Percentiles rank a stretch among this genome's conserved stretches.
phyloP scores from a whole-genome alignment of 768 basidiomycete species.

The Russula foetens region DNA sequence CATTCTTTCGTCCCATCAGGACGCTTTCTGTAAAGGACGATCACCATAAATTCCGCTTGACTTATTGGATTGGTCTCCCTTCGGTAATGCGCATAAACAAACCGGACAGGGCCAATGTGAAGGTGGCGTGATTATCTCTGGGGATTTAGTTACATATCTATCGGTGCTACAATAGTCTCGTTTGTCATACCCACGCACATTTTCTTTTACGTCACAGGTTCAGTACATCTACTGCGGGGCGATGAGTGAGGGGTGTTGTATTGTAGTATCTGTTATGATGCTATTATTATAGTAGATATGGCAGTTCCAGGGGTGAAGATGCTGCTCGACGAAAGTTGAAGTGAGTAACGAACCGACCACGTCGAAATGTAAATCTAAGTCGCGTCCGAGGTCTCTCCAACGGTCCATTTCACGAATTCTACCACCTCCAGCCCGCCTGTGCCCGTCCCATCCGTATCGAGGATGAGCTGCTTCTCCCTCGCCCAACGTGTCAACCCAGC shows the following conservation, averaged over 20 bases:
- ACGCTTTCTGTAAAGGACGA: slow-evolving; percentile 56
- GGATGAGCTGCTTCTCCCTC: slow-evolving; percentile 6
- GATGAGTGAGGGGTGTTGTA: neutral
- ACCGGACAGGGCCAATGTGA: neutral
- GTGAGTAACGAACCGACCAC: no score
- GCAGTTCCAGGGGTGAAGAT: neutral
- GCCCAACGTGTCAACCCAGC: slow-evolving; percentile 16
- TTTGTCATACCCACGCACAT: neutral
- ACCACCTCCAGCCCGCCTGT: slow-evolving; percentile 7
- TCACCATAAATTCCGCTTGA: slow-evolving; percentile 40
- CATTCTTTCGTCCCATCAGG: slow-evolving; percentile 25
- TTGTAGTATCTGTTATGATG: neutral
- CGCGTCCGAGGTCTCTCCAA: slow-evolving; percentile 6
- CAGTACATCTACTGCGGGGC: neutral
- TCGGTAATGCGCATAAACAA: slow-evolving; percentile 1
- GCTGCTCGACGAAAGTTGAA: neutral
- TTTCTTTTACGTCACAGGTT: neutral
- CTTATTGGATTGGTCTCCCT: slow-evolving; percentile 40
- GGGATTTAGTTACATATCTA: neutral
- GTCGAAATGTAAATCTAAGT: neutral
- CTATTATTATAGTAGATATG: neutral
- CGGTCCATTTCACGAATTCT: slow-evolving; percentile 17
- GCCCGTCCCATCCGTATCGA: slow-evolving; percentile 11
- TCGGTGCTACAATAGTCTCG: no score
- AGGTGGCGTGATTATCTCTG: neutral